Evolutionary conservation across 2,329 filamentous ascomycete genomes (phyloP), one percentile per base, ranked within the genome.

Genomic region (Colletotrichum tropicicola): DNA sequence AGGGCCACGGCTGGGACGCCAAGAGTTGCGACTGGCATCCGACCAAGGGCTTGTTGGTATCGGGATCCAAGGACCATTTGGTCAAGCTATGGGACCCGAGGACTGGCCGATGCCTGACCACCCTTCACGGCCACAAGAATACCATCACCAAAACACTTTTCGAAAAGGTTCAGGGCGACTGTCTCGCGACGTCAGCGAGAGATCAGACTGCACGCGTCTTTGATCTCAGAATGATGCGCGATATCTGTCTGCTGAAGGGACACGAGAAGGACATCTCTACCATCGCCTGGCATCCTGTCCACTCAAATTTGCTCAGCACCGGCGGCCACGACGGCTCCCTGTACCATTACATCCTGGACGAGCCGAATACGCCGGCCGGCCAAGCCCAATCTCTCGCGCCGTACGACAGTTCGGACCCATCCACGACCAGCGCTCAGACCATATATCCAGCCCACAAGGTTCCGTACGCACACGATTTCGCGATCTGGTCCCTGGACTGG

Each of bases 31-130:
- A 99, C 75, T 99, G 96, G 96, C 96, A 99, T 80, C 94, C 95
- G 1, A 92, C 91, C 19, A 98, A 98, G 80, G 96, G 96, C 1
- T 81, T 99, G 5, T 86, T 99, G 30, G 95, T 97, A 4, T 98
- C 96, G 1, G 96, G 96, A 37, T 98, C 95, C 10, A 99, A 99
- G 80, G 96, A 99, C 74, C 95, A 99, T 78, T 84, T 97, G 67
- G 93, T 99, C 73, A 98, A 98, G 78, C 89, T 99, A 44, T 99
- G 96, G 96, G 96, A 99, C 77, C 96, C 96, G n/a, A 88, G 96
- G 59, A 95, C 91, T 5, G 91, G 92, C 35, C 90, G 94, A 44
- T 97, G 94, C 75, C 83, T 99, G 58, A 98, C 95, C 0, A 98
- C 95, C 0, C 87, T 99, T 4, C 94, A 97, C 77, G 95, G 94